Base-by-base conservation (phyloP, 345 rosid species). In the Hypericum perforatum region DNA sequence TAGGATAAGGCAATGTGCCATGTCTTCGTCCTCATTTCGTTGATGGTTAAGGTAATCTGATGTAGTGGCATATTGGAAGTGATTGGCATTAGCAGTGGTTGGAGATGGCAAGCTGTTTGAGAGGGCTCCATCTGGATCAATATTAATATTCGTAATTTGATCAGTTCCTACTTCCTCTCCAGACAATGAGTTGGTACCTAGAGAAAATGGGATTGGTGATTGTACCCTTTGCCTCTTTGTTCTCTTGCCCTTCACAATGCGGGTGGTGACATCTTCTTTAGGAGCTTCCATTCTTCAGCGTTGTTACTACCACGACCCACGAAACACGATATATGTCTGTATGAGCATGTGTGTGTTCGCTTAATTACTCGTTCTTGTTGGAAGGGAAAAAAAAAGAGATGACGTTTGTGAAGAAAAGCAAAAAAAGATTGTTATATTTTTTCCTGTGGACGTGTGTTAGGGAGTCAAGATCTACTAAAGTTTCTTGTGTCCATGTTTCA, bases 1-100 rank as follows among this genome's bases (percentile, higher is more conserved):
- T 47, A 92, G 89, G 68, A 92, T 92, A 45, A 92, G 75, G 59
- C 98, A 92, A 43, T 89, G 83, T 0, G 98, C 98, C 94, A 82
- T 82, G 60, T 88, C 95, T 58, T 83, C 87, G 53, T 84, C 98
- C 54, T 88, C 96, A 47, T 83, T 79, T 0, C 32, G 2, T 22
- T 22, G 32, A 1, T 22, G 32, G 32, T 22, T 22, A 22, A 22
- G 32, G 32, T 22, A 22, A 22, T 22, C 32, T 22, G 32, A 22
- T 22, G 45, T 16, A 5, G 77, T 62, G 61, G 75, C 59, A 14
- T 74, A 66, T 9, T 54, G 62, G 52, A 60, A 39, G 11, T 68
- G 77, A 45, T 54, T 56, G 7, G 75, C 57, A 16, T 72, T 74
- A 10, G 77, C 63, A 2, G 46, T 37, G 1, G 69, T 59, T 0